Evolutionary conservation across 441 rosid species (phyloP), one percentile per base, ranked within the genome.

Genomic region (Manihot esculenta): DNA sequence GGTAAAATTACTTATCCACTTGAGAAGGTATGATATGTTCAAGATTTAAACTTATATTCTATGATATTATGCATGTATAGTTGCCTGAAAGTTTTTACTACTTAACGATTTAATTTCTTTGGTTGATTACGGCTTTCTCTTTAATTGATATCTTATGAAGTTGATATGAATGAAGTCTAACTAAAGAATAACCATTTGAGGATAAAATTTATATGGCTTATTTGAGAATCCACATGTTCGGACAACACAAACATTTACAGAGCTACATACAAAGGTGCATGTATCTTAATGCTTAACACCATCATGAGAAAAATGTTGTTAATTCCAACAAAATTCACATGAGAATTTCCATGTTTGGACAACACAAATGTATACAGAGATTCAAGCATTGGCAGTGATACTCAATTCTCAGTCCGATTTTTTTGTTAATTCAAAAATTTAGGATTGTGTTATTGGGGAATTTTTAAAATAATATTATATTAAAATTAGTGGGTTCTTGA

Each of bases 1-100:
- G 88, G 88, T 64, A 95, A 89, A 89, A 95, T 98, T 30, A 98
- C 93, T 44, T 95, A 95, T 77, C 98, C 98, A 1, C 84, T 95
- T 20, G 98, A 95, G 81, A 95, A 93, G 98, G 99, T 92, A 78
- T 26, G 35, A 58, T 54, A 38, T 23, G 3, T 38, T 47, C 9
- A 53, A 9, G 21, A 68, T 27, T 57, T 23, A 20, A 24, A 8
- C 11, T 45, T 13, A 13, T 51, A 14, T 35, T 38, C 8, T 26
- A 0, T 33, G 2, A 15, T 24, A 13, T 38, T 10, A 17, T 48
- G 23, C 35, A 0, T 26, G 3, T 50, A 38, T 5, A 4, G 21
- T 42, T 41, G 21, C 3, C 42, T 63, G 30, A 26, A 41, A 35
- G 18, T 17, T 59, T 53, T 38, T 60, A 23, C 15, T 14, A 11